Base-by-base conservation (phyloP, 352 stramenopile genomes). In the Globisporangium iwayamae region DNA sequence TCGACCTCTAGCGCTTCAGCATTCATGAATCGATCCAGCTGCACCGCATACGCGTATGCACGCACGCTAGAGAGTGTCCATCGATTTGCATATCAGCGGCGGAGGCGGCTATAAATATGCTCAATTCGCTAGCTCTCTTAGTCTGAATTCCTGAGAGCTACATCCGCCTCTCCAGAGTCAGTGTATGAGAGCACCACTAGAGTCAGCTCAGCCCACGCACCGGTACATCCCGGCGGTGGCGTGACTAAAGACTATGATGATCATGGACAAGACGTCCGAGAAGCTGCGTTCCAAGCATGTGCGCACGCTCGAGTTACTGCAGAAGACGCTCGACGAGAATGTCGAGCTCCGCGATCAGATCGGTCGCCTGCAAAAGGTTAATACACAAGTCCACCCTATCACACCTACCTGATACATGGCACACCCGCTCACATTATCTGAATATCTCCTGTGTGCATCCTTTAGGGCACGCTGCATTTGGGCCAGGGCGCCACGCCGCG, bases 321-420 rank as follows among this genome's bases (percentile, higher is more conserved):
- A 92, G 61, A 89, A 90, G 68, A 92, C 83, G 28, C 66, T 92
- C 2, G 83, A 92, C 50, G 83, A 90, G 62, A 92, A 92, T 63
- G 81, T 78, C 38, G 81, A 87, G 56, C 70, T 92, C 47, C 81
- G 78, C 4, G 74, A 86, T 20, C 67, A 67, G 2, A 38, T 90
- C 2, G 69, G 65, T 10, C 71, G 72, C 45, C 56, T 85, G 10
- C 73, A 87, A 58, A 82, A 85, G 76, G 81, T 88, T 14, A 11
- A 10, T 0, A 7, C 8, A 32, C n/a, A 28, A 53, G 9, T 60
- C 4, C 51, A n/a, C 13, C 36, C 36, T 50, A 53, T 20, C n/a
- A 41, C 45, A 2, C 36, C 56, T 11, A 4, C 18, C 38, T 50
- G 1, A 14, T 25, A 22, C 14, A 46, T n/a, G 13, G 4, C 14